phyloP scores from a whole-genome alignment of 2,329 filamentous ascomycete species.

The Penicillium freii region DNA sequence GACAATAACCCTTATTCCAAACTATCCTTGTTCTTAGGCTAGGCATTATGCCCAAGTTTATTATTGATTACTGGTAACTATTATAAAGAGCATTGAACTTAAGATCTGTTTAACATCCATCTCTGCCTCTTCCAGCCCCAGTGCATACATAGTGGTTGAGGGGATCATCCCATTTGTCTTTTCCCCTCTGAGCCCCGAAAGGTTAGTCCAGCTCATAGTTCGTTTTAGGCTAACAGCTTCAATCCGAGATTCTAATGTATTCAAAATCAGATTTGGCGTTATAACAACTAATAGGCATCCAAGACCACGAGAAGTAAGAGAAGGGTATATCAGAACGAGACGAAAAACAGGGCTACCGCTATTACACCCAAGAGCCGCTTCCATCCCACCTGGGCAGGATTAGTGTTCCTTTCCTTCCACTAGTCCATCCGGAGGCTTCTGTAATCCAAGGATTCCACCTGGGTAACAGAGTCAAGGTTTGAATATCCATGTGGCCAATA shows the following conservation, averaged over 20 bases:
- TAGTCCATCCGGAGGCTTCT: not conserved
- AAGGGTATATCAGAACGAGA: not conserved
- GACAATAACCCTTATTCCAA: constrained; percentile 11
- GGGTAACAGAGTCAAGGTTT: not conserved
- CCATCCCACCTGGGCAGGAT: not conserved
- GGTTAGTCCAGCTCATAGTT: no score
- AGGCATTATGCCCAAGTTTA: not conserved
- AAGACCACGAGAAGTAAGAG: not conserved
- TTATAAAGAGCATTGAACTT: not conserved
- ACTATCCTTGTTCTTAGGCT: not conserved
- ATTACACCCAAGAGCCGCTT: not conserved
- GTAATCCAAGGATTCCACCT: not conserved
- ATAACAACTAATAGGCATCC: not conserved
- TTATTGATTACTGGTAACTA: not conserved
- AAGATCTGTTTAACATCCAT: not conserved
- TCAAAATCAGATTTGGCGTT: not conserved
- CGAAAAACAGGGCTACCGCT: not conserved
- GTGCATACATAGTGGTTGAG: no score
- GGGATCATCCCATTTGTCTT: not conserved
- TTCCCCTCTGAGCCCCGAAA: not conserved
- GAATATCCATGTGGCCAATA: not conserved
- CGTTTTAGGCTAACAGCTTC: not conserved
- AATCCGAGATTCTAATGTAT: not conserved
- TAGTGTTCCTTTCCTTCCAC: not conserved
- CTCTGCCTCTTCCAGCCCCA: not conserved